phyloP scores from a whole-genome alignment of 2,329 filamentous ascomycete genomes.

The Coniochaeta sp. region DNA sequence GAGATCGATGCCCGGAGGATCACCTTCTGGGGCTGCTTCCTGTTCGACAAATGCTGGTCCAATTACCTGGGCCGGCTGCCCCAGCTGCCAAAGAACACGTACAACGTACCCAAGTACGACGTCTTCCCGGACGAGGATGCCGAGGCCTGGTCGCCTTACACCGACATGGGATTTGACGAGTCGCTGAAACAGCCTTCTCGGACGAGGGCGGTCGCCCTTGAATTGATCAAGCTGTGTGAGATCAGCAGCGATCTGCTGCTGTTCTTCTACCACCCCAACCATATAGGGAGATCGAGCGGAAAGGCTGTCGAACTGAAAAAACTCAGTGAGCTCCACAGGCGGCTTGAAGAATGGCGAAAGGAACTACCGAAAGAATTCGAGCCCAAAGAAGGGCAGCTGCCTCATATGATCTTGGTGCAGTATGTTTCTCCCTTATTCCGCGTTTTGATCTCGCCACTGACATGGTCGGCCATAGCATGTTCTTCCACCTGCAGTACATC shows the following conservation, averaged over 20 bases:
- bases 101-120: conserved; percentile 82
- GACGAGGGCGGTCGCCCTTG: conserved; percentile 73
- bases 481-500: conserved; percentile 91
- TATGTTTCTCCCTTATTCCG: conserved; percentile 47
- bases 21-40: conserved; percentile 95
- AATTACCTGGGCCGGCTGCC: conserved; percentile 92
- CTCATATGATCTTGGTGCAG: conserved; percentile 76
- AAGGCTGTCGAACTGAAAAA: conserved; percentile 86
- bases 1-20: conserved; percentile 85
- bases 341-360: conserved; percentile 83
- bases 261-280: conserved; percentile 82
- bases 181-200: conserved; percentile 71
- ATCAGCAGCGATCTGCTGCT: conserved; percentile 87
- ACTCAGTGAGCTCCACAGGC: conserved; percentile 82
- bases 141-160: conserved; percentile 81
- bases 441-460: conserved; percentile 3
- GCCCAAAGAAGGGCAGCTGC: conserved; percentile 79
- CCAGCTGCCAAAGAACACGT: conserved; percentile 71
- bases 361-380: conserved; percentile 81
- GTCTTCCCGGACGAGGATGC: conserved; percentile 86
- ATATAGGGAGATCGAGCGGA: conserved; percentile 55
- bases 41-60: conserved; percentile 99
- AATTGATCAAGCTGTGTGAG: conserved; percentile 78
- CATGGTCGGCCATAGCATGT: conserved; percentile 64
- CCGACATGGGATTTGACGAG: conserved; percentile 70